Base-by-base conservation (phyloP, 139 green algal species). In the Dunaliella sp. region DNA sequence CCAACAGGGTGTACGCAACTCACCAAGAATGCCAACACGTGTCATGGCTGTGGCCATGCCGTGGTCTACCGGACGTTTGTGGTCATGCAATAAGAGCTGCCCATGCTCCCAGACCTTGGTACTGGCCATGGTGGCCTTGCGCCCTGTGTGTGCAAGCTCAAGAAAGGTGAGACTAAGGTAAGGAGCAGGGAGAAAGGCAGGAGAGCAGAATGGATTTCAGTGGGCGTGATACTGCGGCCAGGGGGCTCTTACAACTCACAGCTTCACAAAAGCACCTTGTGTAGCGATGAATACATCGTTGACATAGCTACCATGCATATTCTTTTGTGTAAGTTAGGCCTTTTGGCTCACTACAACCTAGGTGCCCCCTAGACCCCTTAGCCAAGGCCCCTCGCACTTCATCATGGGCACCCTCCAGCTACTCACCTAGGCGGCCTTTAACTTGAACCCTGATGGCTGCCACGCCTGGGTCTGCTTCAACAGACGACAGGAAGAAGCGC, bases 41-140 rank as follows among this genome's bases (percentile, higher is more conserved):
- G 89, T 92, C 37, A 86, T 48, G 2, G 89, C 86, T 0, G 77
- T 25, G 0, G 86, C 86, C 33, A 36, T 30, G 24, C 89, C 89
- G 74, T 90, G 90, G 86, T 92, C 89, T 34, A 92, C 34, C 28
- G 85, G 33, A 0, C 65, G 36, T 2, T 33, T 77, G 12, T 83
- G 36, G 12, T 79, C 24, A 35, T 59, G 3, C 75, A 90, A 36
- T 1, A 25, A 35, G 1, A 76, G 25, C 30, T 89, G 81, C 25
- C 89, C 89, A 36, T 87, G 86, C 84, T 89, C 3, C 89, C 86
- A 92, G 33, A 48, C 38, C 86, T 90, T 90, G 38, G 57, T 85
- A 1, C 28, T 59, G 24, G 89, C 82, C 89, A 89, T 92, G 26
- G 38, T 80, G 0, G 84, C 77, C 86, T 90, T 90, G 33, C 79